These are phyloP conservation scores for Trametes cingulata DNA, from an alignment of 768 basidiomycete genomes.

Conservation along the genomic window DNA sequence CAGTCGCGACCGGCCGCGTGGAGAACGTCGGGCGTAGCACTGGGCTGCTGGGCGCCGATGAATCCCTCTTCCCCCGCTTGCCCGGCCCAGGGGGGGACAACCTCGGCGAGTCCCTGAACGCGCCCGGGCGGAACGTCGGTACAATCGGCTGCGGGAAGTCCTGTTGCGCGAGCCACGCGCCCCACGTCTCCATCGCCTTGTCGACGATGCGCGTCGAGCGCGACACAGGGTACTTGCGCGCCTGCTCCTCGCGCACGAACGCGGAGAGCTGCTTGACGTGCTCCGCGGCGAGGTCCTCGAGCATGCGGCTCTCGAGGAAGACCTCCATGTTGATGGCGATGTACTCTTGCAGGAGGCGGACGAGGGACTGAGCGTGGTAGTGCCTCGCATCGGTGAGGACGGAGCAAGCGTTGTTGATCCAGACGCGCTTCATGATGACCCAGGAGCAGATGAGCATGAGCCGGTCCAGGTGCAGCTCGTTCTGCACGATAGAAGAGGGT, in stretches of 20 bases:
- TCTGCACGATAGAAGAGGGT: constrained; percentile 43
- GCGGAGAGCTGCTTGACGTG: constrained; percentile 67
- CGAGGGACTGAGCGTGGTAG: constrained; percentile 69
- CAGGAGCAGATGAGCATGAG: constrained; percentile 82
- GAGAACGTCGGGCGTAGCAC: constrained; percentile 25
- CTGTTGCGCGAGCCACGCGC: constrained; percentile 68
- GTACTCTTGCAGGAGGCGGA: constrained; percentile 73
- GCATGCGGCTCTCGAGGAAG: constrained; percentile 75
- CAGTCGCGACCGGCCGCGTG: constrained; percentile 21
- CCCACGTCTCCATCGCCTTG: constrained; percentile 58
- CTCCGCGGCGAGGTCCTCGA: constrained; percentile 70
- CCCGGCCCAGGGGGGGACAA: constrained; percentile 33
- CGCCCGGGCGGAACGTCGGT: constrained; percentile 27
- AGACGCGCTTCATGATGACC: constrained; percentile 66
- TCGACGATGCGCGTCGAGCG: constrained; percentile 55
- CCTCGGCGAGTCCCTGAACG: constrained; percentile 31
- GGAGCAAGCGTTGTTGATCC: constrained; percentile 74
- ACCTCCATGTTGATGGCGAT: constrained; percentile 84
- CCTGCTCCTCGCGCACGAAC: constrained; percentile 61
- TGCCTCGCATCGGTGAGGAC: constrained; percentile 81
- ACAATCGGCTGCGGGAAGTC: constrained; percentile 66
- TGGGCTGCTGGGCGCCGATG: constrained; percentile 33
- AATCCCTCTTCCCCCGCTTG: constrained; percentile 24
- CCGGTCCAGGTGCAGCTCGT: constrained; percentile 85
- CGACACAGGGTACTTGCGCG: constrained; percentile 62